A percentile compares a stretch with the other conserved stretches of the same genome.
phyloP scores from a whole-genome alignment of 495 filamentous ascomycete species.

The Neurospora sp. region DNA sequence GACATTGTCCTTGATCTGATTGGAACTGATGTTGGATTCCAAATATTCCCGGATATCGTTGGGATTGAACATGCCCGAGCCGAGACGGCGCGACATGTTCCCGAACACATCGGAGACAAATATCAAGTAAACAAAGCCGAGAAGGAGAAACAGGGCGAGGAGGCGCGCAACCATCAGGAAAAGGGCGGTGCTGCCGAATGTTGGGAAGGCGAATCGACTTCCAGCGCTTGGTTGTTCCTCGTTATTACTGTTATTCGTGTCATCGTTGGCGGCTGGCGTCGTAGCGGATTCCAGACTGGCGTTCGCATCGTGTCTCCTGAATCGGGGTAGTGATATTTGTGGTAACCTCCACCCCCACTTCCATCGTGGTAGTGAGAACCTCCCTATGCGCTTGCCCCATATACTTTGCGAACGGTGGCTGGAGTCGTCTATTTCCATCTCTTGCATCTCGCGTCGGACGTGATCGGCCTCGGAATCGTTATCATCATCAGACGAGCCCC shows the following conservation, averaged over 20 bases:
- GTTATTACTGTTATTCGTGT: background rate
- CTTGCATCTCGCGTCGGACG: slow-evolving; percentile 69
- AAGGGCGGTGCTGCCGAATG: slow-evolving; percentile 20
- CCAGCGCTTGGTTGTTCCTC: background rate
- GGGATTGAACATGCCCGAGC: slow-evolving; percentile 48
- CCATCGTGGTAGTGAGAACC: slow-evolving; percentile 29
- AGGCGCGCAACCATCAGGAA: slow-evolving; percentile 51
- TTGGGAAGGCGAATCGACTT: slow-evolving; percentile 13
- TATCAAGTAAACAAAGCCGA: slow-evolving; percentile 68
- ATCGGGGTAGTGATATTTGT: slow-evolving; percentile 30
- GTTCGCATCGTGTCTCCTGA: slow-evolving; percentile 18
- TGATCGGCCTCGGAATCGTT: slow-evolving; percentile 40
- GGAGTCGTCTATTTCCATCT: slow-evolving; percentile 82
- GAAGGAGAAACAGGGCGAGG: slow-evolving; percentile 61
- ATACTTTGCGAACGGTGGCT: slow-evolving; percentile 33
- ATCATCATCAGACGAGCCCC: slow-evolving; percentile 31
- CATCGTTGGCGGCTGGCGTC: slow-evolving; percentile 5
- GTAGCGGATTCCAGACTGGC: background rate
- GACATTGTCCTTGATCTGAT: slow-evolving; percentile 64
- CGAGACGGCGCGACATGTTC: slow-evolving; percentile 42
- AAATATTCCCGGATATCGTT: slow-evolving; percentile 41
- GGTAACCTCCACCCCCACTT: slow-evolving; percentile 38
- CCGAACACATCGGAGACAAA: slow-evolving; percentile 75
- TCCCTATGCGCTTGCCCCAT: slow-evolving; percentile 42
- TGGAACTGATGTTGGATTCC: slow-evolving; percentile 42